Evolutionary conservation across 2,329 filamentous ascomycete genomes (phyloP), one percentile per base, ranked within the genome.

Genomic region (Phaeosphaeria sp.): DNA sequence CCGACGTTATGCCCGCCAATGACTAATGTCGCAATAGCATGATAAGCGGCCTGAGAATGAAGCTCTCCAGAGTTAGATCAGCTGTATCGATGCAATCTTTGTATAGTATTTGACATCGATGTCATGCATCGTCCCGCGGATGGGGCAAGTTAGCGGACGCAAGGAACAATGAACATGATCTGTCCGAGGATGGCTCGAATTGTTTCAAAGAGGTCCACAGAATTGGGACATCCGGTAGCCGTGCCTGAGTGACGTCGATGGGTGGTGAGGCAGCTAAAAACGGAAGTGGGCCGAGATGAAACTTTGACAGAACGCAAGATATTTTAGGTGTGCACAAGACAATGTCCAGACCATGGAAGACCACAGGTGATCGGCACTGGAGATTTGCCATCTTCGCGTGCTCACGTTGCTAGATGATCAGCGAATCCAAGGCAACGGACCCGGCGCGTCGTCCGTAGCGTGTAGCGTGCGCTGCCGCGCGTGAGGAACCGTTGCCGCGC

Each of bases 401-500:
- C 7, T 20, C 42, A 44, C 42, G 30, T 36, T 22, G 42, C 42
- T 4, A 21, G 18, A 21, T 44, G 44, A 46, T 49, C 46, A 15
- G 25, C 46, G 39, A 9, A 30, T 51, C 49, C 50, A 52, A 30
- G n/a, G 27, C 50, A 33, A 39, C 20, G 50, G 50, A 45, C 46
- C 24, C 50, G 50, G 40, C 40, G 27, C 48, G 22, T 44, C 5
- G 13, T 39, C 47, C 33, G 25, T 18, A n/a, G 21, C 5, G n/a
- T n/a, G 50, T 44, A 45, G 61, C 64, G 59, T 65, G 60, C 52
- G 45, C 54, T 47, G 45, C 25, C 27, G 49, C 33, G 46, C 39
- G 49, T 59, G 64, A 64, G 57, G 60, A 56, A 53, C 67, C 66
- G 64, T 49, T 53, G 54, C 66, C 66, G 63, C 67, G 63, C 20